Evolutionary conservation across 371 early-diverging fungal genomes (phyloP), one percentile per base, ranked within the genome.

Genomic region (Apophysomyces trapeziformis): DNA sequence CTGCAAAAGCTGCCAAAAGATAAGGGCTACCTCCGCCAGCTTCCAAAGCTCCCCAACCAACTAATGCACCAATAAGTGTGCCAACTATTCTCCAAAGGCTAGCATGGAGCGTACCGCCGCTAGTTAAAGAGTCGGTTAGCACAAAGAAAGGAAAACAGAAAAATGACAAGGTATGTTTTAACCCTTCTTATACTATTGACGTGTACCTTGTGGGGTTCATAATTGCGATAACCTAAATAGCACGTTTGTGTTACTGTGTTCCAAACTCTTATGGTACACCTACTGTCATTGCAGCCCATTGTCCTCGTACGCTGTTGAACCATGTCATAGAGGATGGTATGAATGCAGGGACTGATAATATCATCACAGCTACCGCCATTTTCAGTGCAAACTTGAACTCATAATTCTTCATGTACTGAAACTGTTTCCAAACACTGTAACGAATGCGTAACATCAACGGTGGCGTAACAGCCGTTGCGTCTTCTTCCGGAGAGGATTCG

Each of bases 341-440:
- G 71, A 81, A 88, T 0, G 88, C 80, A 56, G 83, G 85, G 4
- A 85, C 36, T 50, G 76, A 74, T 50, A 86, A 66, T 0, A 83
- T 60, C 0, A 79, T 60, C 2, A 86, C 77, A 7, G 84, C 85
- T 1, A 65, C 58, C 1, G 84, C 85, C 85, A 88, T 85, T 69
- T 88, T 88, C 69, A 88, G 68, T 4, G 83, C 82, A 76, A 84
- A 86, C 58, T 82, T 83, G 70, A 84, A 79, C 43, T 86, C 85
- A 43, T 85, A 83, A 1, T 75, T 76, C 32, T 73, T 78, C 35
- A 83, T 64, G 4, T 72, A 76, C 35, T 83, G 86, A 1, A 84
- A 38, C 0, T 37, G 38, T 21, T 70, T 41, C 88, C 88, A 88
- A 37, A 82, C n/a, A 0, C 58, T 63, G 60, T 82, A 86, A 0